phyloP scores from a whole-genome alignment of 2,329 filamentous ascomycete genomes.

The Hortaea werneckii region DNA sequence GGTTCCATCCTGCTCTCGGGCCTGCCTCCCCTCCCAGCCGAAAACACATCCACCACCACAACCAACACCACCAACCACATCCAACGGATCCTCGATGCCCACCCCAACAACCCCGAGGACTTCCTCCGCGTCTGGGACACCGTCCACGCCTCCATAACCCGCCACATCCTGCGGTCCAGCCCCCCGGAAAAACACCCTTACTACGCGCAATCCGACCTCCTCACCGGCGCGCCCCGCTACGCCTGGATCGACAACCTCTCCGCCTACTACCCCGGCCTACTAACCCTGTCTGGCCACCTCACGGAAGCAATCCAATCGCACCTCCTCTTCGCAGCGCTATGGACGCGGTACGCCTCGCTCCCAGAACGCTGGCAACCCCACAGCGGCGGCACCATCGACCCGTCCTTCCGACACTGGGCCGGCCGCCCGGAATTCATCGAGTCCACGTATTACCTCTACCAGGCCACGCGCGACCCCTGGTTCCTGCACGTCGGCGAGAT shows the following conservation, averaged over 20 bases:
- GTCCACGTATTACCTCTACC: conserved; percentile 92
- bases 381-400: conserved; percentile 18
- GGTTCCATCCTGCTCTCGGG: conserved; percentile 84
- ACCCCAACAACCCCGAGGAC: conserved; percentile 51
- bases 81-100: not conserved
- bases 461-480: conserved; percentile 88
- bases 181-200: conserved; percentile 65
- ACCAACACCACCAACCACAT: conserved; percentile 42
- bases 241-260: conserved; percentile 95
- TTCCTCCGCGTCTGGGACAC: conserved; percentile 79
- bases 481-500: conserved; percentile 94
- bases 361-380: conserved; percentile 66
- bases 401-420: conserved; percentile 86
- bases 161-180: conserved; percentile 71
- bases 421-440: conserved; percentile 94
- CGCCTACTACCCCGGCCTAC: conserved; percentile 85
- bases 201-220: conserved; percentile 81
- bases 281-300: conserved; percentile 76
- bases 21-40: conserved; percentile 32
- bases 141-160: conserved; percentile 76
- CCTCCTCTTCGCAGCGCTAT: conserved; percentile 81
- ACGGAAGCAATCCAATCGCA: conserved; percentile 88
- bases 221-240: conserved; percentile 76
- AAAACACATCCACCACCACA: conserved; percentile 15
- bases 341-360: conserved; percentile 87